A percentile compares a stretch with the other conserved stretches of the same genome.
phyloP scores from a whole-genome alignment of 768 basidiomycete species.

The Suillus subaureus region DNA sequence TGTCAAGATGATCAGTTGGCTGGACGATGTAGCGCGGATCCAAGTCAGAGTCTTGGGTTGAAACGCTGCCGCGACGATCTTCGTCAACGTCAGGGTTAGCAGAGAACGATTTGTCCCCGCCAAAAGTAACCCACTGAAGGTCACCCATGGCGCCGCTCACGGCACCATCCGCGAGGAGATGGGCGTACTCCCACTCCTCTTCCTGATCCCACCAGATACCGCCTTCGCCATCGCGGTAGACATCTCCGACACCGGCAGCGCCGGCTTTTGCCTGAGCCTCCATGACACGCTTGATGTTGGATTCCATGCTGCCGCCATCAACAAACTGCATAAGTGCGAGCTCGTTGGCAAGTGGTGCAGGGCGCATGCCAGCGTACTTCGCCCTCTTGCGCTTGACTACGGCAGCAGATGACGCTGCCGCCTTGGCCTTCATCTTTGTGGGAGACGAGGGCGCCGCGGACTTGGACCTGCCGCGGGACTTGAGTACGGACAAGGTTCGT shows the following conservation, averaged over 20 bases:
- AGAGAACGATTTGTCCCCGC: slow-evolving; percentile 26
- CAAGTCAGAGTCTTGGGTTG: slow-evolving; percentile 56
- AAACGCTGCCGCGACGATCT: slow-evolving; percentile 47
- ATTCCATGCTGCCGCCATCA: slow-evolving; percentile 63
- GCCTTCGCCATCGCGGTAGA: slow-evolving; percentile 62
- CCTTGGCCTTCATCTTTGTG: slow-evolving; percentile 25
- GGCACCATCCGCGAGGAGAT: slow-evolving; percentile 46
- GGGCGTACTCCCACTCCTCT: slow-evolving; percentile 69
- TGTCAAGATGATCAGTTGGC: slow-evolving; percentile 29
- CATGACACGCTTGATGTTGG: slow-evolving; percentile 56
- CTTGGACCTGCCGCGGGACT: slow-evolving; percentile 41
- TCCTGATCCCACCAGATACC: slow-evolving; percentile 73
- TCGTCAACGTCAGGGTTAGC: slow-evolving; percentile 20
- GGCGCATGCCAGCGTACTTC: slow-evolving; percentile 43
- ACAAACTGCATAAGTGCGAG: slow-evolving; percentile 70
- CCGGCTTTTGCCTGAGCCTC: slow-evolving; percentile 54
- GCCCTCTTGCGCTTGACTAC: slow-evolving; percentile 55
- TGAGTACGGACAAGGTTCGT: slow-evolving; percentile 55
- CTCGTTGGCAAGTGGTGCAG: slow-evolving; percentile 61
- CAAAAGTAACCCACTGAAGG: slow-evolving; percentile 49
- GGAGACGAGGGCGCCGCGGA: slow-evolving; percentile 30
- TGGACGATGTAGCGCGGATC: slow-evolving; percentile 52
- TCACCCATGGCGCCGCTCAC: slow-evolving; percentile 28
- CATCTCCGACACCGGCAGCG: slow-evolving; percentile 43
- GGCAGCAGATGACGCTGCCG: slow-evolving; percentile 26